These are phyloP conservation scores for Chrysosporium queenslandicum DNA, from an alignment of 2,329 filamentous ascomycete genomes.

Conservation along the genomic window DNA sequence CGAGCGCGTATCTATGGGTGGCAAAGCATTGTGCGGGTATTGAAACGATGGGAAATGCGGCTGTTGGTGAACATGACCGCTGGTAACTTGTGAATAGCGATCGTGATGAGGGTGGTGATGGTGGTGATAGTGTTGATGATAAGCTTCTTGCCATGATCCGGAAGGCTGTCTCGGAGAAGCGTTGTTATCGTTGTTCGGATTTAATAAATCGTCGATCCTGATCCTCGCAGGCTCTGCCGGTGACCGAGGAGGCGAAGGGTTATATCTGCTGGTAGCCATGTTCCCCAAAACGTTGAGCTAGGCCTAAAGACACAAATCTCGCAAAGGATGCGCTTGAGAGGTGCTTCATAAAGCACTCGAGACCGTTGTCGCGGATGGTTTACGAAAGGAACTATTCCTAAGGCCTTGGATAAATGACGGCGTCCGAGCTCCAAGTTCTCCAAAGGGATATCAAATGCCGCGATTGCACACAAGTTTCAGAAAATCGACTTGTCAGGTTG, in stretches of 20 bases:
- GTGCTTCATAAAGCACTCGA: too few relatives aligned
- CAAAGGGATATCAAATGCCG: not conserved
- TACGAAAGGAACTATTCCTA: not conserved
- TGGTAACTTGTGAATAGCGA: not conserved
- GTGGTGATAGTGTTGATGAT: slow-evolving; percentile 10
- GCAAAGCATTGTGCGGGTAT: slow-evolving; percentile 4
- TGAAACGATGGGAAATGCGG: slow-evolving; percentile 8
- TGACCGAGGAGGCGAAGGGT: slow-evolving; percentile 4
- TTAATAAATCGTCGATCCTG: slow-evolving; percentile 12
- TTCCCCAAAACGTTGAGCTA: not conserved
- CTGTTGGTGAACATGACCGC: not conserved
- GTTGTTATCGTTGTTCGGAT: slow-evolving; percentile 7
- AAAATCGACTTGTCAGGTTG: not conserved
- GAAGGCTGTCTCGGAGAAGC: not conserved
- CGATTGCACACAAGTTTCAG: not conserved
- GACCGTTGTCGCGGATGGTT: too few relatives aligned
- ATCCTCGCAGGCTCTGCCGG: slow-evolving; percentile 11
- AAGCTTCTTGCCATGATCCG: slow-evolving; percentile 4
- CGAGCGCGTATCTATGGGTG: slow-evolving; percentile 8
- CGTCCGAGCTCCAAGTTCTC: not conserved
- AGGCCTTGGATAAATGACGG: not conserved
- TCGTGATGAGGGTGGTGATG: slow-evolving; percentile 3
- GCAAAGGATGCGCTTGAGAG: too few relatives aligned
- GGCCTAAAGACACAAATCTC: too few relatives aligned
- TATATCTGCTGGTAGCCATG: slow-evolving; percentile 2